Evolutionary conservation across 1,139 yeast species (phyloP), one percentile per base, ranked within the genome.

Genomic region (Candida dubliniensis): DNA sequence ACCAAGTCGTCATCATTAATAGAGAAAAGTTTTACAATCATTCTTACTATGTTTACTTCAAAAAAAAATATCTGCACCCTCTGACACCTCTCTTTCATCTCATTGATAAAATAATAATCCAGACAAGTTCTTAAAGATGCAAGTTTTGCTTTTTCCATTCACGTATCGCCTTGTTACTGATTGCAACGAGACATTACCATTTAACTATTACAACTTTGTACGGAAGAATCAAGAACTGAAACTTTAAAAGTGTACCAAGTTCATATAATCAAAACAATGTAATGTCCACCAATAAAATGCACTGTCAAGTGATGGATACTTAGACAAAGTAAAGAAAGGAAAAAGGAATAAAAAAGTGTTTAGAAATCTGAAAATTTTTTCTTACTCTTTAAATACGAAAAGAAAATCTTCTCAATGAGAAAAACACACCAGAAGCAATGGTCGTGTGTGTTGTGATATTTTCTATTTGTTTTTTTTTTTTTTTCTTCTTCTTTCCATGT

Each of bases 1-100:
- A 18, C 23, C 5, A 18, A n/a, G n/a, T n/a, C n/a, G 23, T 18
- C 23, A 18, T 18, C 23, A 18, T 18, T 5, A 18, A 18, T 18
- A 18, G 23, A 18, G 23, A 18, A 18, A 18, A 18, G 23, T 18
- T 18, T 18, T 5, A 31, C 13, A 25, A 31, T 25, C 25, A 33
- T n/a, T 36, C 15, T 26, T n/a, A 29, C 9, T 31, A 10, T 12
- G 14, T 8, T 13, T 23, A 31, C 15, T 18, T 27, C 23, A 34
- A 45, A 50, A 64, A 29, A 34, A 45, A 50, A 64, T 73, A 63
- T 74, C 43, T 66, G 77, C 60, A 69, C 62, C 77, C 59, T 56
- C 78, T 74, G 79, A 74, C 79, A 74, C 79, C 77, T 73, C 77
- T 73, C 78, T 73, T 69, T 74, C 79, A 74, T 58, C 31, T 51